Conservation (phyloP, 2,329 filamentous ascomycete species). For the Colletotrichum tanaceti region DNA sequence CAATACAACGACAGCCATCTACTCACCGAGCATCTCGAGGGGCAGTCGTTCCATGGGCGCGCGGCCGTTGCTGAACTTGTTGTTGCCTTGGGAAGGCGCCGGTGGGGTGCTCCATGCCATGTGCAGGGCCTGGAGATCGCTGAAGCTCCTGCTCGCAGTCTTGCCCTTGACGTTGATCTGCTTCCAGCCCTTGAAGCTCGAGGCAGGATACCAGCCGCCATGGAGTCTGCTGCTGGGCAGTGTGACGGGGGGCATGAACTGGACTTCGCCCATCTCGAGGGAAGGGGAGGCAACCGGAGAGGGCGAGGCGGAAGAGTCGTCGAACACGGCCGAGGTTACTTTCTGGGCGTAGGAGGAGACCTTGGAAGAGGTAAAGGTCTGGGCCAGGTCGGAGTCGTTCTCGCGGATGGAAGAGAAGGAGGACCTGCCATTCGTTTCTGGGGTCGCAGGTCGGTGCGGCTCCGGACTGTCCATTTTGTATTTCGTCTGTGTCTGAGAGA, state of each 20-base stretch:
- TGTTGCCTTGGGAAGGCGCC: slow-evolving; percentile 46
- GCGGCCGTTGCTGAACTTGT: slow-evolving; percentile 57
- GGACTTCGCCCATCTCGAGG: slow-evolving; percentile 53
- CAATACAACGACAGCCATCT: slow-evolving; percentile 23
- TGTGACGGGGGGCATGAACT: slow-evolving; percentile 65
- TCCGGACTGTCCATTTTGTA: slow-evolving; percentile 48
- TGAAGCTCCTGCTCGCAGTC: slow-evolving; percentile 70
- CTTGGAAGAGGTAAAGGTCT: slow-evolving; percentile 73
- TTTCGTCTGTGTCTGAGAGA: slow-evolving; percentile 24
- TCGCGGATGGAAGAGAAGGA: slow-evolving; percentile 73
- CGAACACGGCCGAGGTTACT: slow-evolving; percentile 61
- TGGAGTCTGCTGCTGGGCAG: slow-evolving; percentile 67
- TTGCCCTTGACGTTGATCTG: slow-evolving; percentile 69
- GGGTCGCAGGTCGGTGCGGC: slow-evolving; percentile 45
- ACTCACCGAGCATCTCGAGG: slow-evolving; percentile 77
- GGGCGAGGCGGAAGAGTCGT: slow-evolving; percentile 62
- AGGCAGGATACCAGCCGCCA: slow-evolving; percentile 68
- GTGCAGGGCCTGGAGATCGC: slow-evolving; percentile 67
- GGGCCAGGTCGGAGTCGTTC: slow-evolving; percentile 67
- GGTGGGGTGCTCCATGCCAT: slow-evolving; percentile 64
- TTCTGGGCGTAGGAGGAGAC: slow-evolving; percentile 66
- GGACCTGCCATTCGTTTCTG: slow-evolving; percentile 58
- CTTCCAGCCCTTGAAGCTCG: slow-evolving; percentile 72
- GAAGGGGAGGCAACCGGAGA: slow-evolving; percentile 43
- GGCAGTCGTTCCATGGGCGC: slow-evolving; percentile 76